Conservation (phyloP, 352 stramenopile genomes). For the Globisporangium okanoganense region DNA sequence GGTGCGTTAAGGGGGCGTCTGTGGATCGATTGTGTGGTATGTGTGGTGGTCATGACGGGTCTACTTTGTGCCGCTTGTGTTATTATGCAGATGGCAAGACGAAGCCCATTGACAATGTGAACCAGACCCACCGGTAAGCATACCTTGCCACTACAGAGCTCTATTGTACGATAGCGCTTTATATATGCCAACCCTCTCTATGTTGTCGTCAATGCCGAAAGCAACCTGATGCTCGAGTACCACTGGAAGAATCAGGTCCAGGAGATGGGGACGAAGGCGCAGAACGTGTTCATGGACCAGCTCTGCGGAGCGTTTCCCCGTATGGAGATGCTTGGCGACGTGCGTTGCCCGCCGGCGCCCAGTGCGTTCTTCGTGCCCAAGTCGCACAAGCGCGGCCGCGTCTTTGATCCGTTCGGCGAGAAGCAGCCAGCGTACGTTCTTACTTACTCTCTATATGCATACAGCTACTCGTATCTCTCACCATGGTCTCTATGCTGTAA, state of each 20-base stretch:
- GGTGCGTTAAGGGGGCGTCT: conserved; percentile 31
- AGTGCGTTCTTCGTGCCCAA: conserved; percentile 77
- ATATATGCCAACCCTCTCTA: neutral
- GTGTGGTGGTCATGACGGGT: neutral
- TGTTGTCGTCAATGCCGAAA: conserved; percentile 5
- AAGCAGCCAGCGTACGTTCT: conserved; percentile 64
- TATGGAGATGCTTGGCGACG: conserved; percentile 80
- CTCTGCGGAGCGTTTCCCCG: conserved; percentile 64
- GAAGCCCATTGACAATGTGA: conserved; percentile 82
- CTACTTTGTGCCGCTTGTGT: neutral
- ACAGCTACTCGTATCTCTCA: neutral
- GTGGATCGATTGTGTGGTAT: neutral
- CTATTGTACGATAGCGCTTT: neutral
- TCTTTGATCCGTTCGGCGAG: conserved; percentile 82
- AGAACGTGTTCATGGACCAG: conserved; percentile 80
- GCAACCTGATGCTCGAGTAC: conserved; percentile 87
- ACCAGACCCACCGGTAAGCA: conserved; percentile 69
- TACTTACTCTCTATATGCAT: neutral
- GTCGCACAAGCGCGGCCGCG: conserved; percentile 73
- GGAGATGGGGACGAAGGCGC: conserved; percentile 79
- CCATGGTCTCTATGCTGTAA: neutral
- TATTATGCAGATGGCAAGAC: conserved; percentile 70
- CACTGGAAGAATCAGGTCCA: conserved; percentile 89
- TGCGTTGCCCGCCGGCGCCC: conserved; percentile 63
- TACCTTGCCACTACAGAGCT: neutral